Conservation (phyloP, 2,329 filamentous ascomycete species). For the Fusarium floridanum region DNA sequence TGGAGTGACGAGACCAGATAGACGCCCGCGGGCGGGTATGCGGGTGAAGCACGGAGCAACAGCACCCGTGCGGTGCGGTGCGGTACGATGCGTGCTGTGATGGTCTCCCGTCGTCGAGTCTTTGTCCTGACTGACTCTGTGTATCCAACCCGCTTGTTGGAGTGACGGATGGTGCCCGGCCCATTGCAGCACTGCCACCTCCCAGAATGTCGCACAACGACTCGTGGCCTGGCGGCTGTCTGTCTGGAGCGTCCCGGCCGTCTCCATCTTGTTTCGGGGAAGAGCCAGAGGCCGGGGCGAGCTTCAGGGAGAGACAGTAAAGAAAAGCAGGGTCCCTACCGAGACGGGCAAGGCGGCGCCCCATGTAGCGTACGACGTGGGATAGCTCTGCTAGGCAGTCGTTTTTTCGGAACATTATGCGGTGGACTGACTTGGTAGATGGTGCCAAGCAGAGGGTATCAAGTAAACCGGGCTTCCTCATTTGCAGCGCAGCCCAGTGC, state of each 20-base stretch:
- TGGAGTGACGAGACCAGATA: conserved; percentile 35
- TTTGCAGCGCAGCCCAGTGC: conserved; percentile 7
- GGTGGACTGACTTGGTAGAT: conserved; percentile 34
- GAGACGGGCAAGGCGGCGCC: conserved; percentile 18
- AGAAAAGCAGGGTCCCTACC: conserved; percentile 34
- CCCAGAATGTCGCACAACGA: conserved; percentile 17
- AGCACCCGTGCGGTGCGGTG: background rate
- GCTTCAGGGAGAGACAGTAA: conserved; percentile 8
- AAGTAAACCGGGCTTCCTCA: conserved; percentile 24
- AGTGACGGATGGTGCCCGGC: conserved; percentile 12
- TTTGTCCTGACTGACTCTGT: conserved; percentile 4
- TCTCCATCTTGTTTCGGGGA: conserved; percentile 14
- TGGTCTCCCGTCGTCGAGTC: background rate
- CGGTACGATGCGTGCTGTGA: background rate
- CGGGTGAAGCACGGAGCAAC: conserved; percentile 25
- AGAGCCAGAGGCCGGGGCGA: background rate
- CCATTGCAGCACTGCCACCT: conserved; percentile 18
- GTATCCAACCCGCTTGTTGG: conserved; percentile 13
- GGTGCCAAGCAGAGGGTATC: conserved; percentile 35
- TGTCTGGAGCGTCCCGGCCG: conserved; percentile 14
- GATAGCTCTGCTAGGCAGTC: conserved; percentile 38
- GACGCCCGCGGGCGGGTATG: conserved; percentile 29
- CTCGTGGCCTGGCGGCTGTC: conserved; percentile 23
- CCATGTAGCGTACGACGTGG: conserved; percentile 25
- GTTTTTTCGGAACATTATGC: conserved; percentile 43